Conservation (phyloP, 2,329 filamentous ascomycete species). For the Alternaria consortialis region DNA sequence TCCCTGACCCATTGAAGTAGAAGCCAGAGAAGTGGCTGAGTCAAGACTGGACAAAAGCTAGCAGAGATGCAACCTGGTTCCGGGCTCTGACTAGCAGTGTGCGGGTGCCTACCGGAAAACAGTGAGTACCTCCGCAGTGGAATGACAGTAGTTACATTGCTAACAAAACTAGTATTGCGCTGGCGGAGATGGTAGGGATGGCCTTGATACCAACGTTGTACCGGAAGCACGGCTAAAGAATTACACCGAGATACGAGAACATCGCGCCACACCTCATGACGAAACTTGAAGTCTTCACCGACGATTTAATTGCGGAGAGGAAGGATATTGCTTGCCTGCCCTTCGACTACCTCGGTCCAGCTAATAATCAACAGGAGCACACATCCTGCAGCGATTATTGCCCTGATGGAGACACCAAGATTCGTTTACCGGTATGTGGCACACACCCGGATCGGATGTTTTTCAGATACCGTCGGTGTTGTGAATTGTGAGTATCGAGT, state of each 20-base stretch:
- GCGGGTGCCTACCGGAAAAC: conserved; percentile 53
- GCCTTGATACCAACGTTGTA: conserved; percentile 58
- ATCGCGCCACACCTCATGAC: conserved; percentile 53
- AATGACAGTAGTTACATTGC: background rate
- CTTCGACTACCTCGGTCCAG: background rate
- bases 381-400: conserved; percentile 13
- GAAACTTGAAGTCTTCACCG: conserved; percentile 55
- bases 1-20: conserved; percentile 39
- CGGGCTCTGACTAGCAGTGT: conserved; percentile 54
- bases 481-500: background rate
- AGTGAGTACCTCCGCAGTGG: conserved; percentile 16
- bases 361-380: conserved; percentile 12
- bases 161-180: conserved; percentile 48
- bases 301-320: conserved; percentile 40
- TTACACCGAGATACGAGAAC: conserved; percentile 44
- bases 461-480: background rate
- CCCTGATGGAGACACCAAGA: background rate
- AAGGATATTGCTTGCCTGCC: conserved; percentile 5
- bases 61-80: conserved; percentile 47
- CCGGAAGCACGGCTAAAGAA: conserved; percentile 40
- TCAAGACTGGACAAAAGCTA: conserved; percentile 4
- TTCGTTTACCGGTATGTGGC: background rate
- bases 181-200: conserved; percentile 56
- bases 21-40: conserved; percentile 47
- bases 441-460: background rate